Evolutionary conservation across 495 filamentous ascomycete genomes (phyloP).

Genomic region (Neurospora sp.): DNA sequence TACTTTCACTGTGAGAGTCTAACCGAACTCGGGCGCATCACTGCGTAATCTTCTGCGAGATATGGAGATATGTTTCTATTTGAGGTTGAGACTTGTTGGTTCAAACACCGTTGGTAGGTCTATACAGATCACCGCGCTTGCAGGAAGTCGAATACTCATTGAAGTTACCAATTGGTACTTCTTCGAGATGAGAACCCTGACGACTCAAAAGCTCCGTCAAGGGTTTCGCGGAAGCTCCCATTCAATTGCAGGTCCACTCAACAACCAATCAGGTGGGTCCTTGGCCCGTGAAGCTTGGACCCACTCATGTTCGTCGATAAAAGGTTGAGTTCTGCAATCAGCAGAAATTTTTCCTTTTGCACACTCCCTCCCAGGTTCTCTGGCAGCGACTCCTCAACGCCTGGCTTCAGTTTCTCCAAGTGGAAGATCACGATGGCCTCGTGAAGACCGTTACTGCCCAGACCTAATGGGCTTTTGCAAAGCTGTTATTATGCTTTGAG

Average conservation of each 20-base stretch:
- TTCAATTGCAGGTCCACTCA: not conserved
- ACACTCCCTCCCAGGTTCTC: not conserved
- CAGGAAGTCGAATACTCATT: too few relatives aligned
- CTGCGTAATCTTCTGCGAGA: not conserved
- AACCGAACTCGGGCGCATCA: not conserved
- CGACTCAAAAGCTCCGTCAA: not conserved
- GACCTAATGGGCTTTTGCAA: not conserved
- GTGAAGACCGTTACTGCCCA: not conserved
- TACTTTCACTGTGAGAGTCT: not conserved
- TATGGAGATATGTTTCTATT: not conserved
- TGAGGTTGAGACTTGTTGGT: not conserved
- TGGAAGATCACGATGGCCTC: not conserved
- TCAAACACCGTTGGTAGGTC: not conserved
- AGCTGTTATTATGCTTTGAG: not conserved
- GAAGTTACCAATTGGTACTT: too few relatives aligned
- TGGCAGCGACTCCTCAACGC: not conserved
- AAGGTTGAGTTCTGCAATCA: not conserved
- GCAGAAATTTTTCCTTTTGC: not conserved
- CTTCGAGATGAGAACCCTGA: not conserved
- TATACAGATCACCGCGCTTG: too few relatives aligned
- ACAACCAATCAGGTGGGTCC: not conserved
- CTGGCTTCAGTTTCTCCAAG: not conserved
- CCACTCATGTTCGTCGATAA: not conserved
- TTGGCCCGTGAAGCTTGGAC: not conserved
- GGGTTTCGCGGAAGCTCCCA: not conserved